Evolutionary conservation across 2,329 filamentous ascomycete genomes (phyloP), one percentile per base, ranked within the genome.

Genomic region (Escovopsis sp.): DNA sequence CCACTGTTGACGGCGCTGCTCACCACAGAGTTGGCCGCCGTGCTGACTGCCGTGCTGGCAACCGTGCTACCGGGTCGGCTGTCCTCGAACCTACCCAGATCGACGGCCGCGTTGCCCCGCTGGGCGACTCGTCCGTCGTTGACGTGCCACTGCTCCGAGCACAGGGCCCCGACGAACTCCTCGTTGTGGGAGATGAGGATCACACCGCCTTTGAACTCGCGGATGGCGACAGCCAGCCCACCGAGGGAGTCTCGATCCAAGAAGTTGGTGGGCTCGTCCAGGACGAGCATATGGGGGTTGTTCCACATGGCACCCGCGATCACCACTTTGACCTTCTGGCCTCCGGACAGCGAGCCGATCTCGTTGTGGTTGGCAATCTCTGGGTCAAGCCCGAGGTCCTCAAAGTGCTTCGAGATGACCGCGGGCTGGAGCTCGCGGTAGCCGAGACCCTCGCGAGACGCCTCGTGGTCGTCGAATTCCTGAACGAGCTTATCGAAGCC

Each of bases 111-210:
- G 59, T 80, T 77, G 53, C 85, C 86, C 59, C 86, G 86, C 65
- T 88, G 81, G 3, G 85, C 83, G 47, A 98, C 81, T 40, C 82
- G 80, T 2, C 91, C 91, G 54, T 89, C 85, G 43, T 77, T 80
- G 50, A 98, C 85, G 63, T 93, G 84, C 85, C 91, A 94, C 65
- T 96, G 88, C 69, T 98, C 93, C 4, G 84, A 85, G 65, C 91
- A 91, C 10, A 98, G 78, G 3, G 89, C 89, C 46, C 89, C 88
- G 41, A 98, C 88, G 56, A 98, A 98, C 63, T 98, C 91, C 59
- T 96, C 88, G 75, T 98, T 96, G 68, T 98, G 91, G 48, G 88
- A 95, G 64, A 98, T 98, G 80, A 98, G 94, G 50, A 98, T 88
- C 2, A 98, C 91, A 63, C 91, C 91, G 52, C 91, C 91, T 70